A percentile compares a stretch with the other conserved stretches of the same genome.
These are phyloP conservation scores for Mycothermus thermophilus DNA, from an alignment of 495 filamentous ascomycete species.

Conservation along the genomic window DNA sequence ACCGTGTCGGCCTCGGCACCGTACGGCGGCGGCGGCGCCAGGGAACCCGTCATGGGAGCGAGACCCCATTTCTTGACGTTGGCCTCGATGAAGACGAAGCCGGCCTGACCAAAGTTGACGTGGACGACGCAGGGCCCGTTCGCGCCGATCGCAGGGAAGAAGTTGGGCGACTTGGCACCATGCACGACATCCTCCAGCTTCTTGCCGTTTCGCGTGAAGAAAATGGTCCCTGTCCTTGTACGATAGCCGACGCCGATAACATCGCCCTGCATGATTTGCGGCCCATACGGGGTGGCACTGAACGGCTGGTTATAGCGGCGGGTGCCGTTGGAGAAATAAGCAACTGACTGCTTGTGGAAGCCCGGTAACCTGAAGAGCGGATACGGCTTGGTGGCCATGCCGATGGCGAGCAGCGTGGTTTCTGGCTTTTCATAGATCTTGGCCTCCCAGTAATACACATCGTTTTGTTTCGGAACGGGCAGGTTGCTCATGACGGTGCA, in stretches of 20 bases:
- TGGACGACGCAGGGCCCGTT: conserved; percentile 86
- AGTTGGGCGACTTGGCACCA: conserved; percentile 83
- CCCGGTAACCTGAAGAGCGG: conserved; percentile 87
- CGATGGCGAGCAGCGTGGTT: conserved; percentile 67
- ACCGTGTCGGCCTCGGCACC: conserved; percentile 94
- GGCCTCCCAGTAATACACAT: conserved; percentile 98
- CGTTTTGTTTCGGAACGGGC: conserved; percentile 94
- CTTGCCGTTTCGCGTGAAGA: conserved; percentile 97
- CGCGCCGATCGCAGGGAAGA: conserved; percentile 90
- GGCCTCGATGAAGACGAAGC: conserved; percentile 96
- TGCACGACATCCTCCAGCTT: conserved; percentile 91
- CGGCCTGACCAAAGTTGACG: conserved; percentile 95
- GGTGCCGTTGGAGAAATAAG: conserved; percentile 75
- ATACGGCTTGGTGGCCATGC: conserved; percentile 92
- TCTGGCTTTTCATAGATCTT: conserved; percentile 98
- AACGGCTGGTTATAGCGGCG: conserved; percentile 91
- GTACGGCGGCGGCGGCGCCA: conserved; percentile 92
- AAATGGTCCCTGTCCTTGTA: conserved; percentile 84
- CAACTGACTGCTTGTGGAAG: conserved; percentile 80
- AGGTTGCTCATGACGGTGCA: conserved; percentile 96
- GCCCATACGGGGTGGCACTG: conserved; percentile 60
- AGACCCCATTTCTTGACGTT: conserved; percentile 99
- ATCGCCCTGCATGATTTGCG: conserved; percentile 75
- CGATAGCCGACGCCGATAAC: conserved; percentile 94
- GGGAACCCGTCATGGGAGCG: conserved; percentile 86